These are phyloP conservation scores for Colletotrichum karsti DNA, from an alignment of 2,329 filamentous ascomycete species.

Conservation along the genomic window DNA sequence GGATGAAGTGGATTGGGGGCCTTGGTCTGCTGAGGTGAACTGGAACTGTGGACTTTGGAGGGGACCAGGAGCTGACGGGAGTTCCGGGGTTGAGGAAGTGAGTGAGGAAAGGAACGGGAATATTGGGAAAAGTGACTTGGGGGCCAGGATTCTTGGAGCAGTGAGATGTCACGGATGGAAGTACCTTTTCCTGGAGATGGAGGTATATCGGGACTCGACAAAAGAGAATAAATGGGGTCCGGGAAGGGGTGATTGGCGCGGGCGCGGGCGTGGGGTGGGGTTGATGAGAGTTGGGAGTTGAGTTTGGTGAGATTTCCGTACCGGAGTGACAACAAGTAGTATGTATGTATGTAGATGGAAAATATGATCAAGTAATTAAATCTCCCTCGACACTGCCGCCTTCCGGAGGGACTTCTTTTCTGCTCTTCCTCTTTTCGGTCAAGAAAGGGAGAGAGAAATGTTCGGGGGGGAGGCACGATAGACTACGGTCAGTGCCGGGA, in stretches of 20 bases:
- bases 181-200: slow-evolving; percentile 26
- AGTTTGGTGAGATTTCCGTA: not conserved
- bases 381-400: slow-evolving; percentile 21
- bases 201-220: slow-evolving; percentile 17
- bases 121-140: slow-evolving; percentile 1
- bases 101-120: not conserved
- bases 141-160: not conserved
- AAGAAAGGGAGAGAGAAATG: slow-evolving; percentile 4
- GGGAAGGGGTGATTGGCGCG: not conserved
- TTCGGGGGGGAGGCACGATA: not conserved
- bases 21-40: not conserved
- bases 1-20: not conserved
- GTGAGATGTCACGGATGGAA: slow-evolving; percentile 6
- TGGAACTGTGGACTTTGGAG: not conserved
- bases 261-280: not conserved
- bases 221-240: slow-evolving; percentile 5
- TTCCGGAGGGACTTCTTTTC: slow-evolving; percentile 1
- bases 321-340: no score
- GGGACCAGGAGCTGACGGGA: slow-evolving; percentile 5
- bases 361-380: slow-evolving; percentile 1
- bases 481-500: not conserved
- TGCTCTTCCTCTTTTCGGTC: not conserved
- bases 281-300: not conserved
- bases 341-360: no score
- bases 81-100: slow-evolving; percentile 24